A percentile compares a stretch with the other conserved stretches of the same genome.
These are phyloP conservation scores for Cyberlindnera mississippiensis DNA, from an alignment of 805 yeast genomes.

Conservation along the genomic window DNA sequence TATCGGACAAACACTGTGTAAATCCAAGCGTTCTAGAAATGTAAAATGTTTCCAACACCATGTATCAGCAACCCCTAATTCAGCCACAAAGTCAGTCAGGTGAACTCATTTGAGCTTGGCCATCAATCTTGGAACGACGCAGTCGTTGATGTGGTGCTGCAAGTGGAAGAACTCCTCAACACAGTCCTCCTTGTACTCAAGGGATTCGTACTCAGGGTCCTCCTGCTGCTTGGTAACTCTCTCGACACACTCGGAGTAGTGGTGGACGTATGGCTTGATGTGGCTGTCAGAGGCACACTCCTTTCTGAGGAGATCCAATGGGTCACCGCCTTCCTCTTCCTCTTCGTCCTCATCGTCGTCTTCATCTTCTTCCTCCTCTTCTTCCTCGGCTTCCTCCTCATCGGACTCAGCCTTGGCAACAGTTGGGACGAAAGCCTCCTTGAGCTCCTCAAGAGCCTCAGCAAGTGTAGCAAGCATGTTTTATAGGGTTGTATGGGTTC, in stretches of 20 bases:
- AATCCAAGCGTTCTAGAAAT: not conserved
- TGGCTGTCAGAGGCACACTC: slow-evolving; percentile 67
- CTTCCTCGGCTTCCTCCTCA: slow-evolving; percentile 28
- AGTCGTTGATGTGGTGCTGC: slow-evolving; percentile 87
- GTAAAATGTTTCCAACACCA: not conserved
- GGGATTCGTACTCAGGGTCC: slow-evolving; percentile 76
- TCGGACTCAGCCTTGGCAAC: slow-evolving; percentile 62
- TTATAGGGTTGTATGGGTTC: slow-evolving; percentile 1
- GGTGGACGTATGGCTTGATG: slow-evolving; percentile 76
- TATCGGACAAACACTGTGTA: not conserved
- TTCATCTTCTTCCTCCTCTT: slow-evolving; percentile 36
- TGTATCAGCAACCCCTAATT: not conserved
- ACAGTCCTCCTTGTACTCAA: slow-evolving; percentile 91
- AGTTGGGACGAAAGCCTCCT: slow-evolving; percentile 76
- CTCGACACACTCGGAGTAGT: slow-evolving; percentile 90
- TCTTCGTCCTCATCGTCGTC: slow-evolving; percentile 68
- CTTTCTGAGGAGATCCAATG: slow-evolving; percentile 56
- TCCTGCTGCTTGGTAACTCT: slow-evolving; percentile 88
- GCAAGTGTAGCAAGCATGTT: slow-evolving; percentile 35
- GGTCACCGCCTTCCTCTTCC: slow-evolving; percentile 69
- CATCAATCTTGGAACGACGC: slow-evolving; percentile 88
- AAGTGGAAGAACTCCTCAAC: slow-evolving; percentile 97
- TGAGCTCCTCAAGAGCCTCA: slow-evolving; percentile 54
- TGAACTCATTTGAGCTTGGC: slow-evolving; percentile 64
- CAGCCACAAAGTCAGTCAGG: not conserved